A percentile compares a stretch with the other conserved stretches of the same genome.
Evolutionary conservation across 306 rosid genomes (phyloP).

Genomic region (Casuarina cunninghamiana): DNA sequence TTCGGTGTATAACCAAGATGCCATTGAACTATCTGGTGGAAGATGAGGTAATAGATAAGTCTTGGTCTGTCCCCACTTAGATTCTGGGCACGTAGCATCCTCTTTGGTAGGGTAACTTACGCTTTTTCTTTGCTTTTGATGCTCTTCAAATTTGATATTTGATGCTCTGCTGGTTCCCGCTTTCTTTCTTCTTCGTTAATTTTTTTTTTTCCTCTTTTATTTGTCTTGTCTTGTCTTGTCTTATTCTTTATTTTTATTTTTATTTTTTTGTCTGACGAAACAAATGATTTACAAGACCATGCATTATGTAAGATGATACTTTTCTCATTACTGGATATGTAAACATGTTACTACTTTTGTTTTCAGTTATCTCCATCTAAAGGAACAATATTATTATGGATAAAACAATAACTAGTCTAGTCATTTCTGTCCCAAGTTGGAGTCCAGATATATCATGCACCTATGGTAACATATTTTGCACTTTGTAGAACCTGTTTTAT

Average conservation of each 20-base stretch:
- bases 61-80: constrained; percentile 14
- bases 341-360: neutral
- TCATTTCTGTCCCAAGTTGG: neutral
- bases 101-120: constrained; percentile 41
- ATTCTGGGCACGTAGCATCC: constrained; percentile 18
- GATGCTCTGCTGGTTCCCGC: neutral
- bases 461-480: no score
- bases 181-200: no score
- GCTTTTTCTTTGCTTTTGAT: constrained; percentile 7
- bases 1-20: constrained; percentile 84
- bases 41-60: constrained; percentile 48
- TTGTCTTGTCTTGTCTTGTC: neutral
- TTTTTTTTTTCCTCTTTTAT: neutral
- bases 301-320: neutral
- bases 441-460: neutral
- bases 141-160: neutral
- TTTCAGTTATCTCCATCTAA: neutral
- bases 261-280: neutral
- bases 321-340: neutral
- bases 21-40: constrained; percentile 91
- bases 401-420: no score
- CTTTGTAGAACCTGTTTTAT: no score
- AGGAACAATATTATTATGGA: neutral
- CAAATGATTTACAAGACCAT: neutral
- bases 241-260: no score